Percentiles rank a stretch among this genome's conserved stretches.
phyloP scores from a whole-genome alignment of 305 asterid genomes.

The Monarda citriodora region DNA sequence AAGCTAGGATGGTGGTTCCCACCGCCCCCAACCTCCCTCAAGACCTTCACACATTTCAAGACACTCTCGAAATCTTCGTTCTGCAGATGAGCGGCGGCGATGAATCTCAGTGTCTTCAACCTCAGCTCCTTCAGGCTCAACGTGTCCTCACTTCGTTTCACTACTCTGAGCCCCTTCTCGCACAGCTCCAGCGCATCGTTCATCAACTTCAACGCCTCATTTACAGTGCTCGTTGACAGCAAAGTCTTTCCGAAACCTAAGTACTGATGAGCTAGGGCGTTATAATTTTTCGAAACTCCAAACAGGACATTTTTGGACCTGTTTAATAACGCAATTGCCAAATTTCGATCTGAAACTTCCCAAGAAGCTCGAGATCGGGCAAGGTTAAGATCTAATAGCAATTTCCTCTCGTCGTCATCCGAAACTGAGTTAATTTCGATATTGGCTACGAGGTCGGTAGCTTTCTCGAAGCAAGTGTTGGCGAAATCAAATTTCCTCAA shows the following conservation, averaged over 20 bases:
- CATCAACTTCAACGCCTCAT: conserved; percentile 84
- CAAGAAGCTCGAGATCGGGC: conserved; percentile 85
- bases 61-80: conserved; percentile 89
- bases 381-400: conserved; percentile 67
- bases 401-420: conserved; percentile 67
- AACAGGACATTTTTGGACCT: conserved; percentile 77
- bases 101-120: conserved; percentile 83
- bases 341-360: conserved; percentile 78
- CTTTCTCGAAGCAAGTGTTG: conserved; percentile 84
- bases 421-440: conserved; percentile 42
- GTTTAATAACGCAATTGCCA: conserved; percentile 65
- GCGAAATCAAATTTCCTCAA: conserved; percentile 65
- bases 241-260: conserved; percentile 68
- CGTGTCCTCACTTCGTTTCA: conserved; percentile 76
- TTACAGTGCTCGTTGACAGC: conserved; percentile 48
- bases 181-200: conserved; percentile 87
- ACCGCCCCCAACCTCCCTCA: conserved; percentile 67
- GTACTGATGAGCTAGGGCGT: conserved; percentile 78
- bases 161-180: conserved; percentile 87
- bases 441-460: conserved; percentile 78
- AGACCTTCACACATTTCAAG: conserved; percentile 87
- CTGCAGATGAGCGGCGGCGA: conserved; percentile 93
- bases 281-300: conserved; percentile 64
- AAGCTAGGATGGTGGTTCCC: conserved; percentile 89
- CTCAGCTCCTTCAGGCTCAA: conserved; percentile 78